Evolutionary conservation across 2,329 filamentous ascomycete species (phyloP).

Genomic region (Clarireedia homoeocarpa): DNA sequence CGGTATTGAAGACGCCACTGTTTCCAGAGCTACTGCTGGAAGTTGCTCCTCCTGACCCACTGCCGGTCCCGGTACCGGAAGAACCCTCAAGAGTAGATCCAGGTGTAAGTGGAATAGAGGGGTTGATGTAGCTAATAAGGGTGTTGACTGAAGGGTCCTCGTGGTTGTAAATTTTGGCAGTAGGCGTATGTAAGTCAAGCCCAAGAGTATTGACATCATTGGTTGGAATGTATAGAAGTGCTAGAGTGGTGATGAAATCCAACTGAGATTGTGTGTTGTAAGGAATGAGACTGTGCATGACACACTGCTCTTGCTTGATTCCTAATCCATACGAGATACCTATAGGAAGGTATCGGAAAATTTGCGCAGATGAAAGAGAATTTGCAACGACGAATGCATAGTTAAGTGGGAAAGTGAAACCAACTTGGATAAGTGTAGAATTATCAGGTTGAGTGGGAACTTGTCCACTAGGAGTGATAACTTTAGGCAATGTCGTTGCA

Average conservation of each 20-base stretch:
- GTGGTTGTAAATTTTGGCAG: conserved; percentile 69
- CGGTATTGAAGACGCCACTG: conserved; percentile 34
- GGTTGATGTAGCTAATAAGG: conserved; percentile 76
- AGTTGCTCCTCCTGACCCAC: conserved; percentile 31
- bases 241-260: conserved; percentile 76
- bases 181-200: conserved; percentile 62
- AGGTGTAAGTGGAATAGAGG: conserved; percentile 50
- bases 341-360: conserved; percentile 69
- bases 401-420: conserved; percentile 73
- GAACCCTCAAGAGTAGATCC: conserved; percentile 34
- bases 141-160: conserved; percentile 56
- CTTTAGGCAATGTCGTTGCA: conserved; percentile 19
- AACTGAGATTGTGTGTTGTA: conserved; percentile 62
- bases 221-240: conserved; percentile 67
- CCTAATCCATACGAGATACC: conserved; percentile 50
- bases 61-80: conserved; percentile 30
- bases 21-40: conserved; percentile 28
- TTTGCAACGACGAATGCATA: conserved; percentile 74
- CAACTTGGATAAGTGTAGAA: conserved; percentile 70
- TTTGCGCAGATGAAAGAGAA: conserved; percentile 68
- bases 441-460: conserved; percentile 38
- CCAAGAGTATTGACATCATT: conserved; percentile 60
- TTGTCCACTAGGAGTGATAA: conserved; percentile 24
- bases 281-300: conserved; percentile 66
- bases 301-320: conserved; percentile 40